phyloP scores from a whole-genome alignment of 2,329 filamentous ascomycete genomes.

The Colletotrichum lentis region DNA sequence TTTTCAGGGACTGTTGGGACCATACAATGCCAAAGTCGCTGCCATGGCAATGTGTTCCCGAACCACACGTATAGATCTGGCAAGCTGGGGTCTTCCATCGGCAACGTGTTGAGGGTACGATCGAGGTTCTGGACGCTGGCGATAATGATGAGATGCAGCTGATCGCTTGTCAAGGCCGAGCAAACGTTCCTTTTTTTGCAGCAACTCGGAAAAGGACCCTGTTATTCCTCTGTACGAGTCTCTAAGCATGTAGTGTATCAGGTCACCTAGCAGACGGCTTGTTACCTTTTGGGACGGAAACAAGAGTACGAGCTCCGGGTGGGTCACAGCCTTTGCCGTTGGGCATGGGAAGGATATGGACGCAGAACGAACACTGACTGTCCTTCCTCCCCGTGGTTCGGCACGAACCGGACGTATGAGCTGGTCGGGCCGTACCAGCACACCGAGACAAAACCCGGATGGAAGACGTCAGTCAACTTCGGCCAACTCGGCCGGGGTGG shows the following conservation, averaged over 20 bases:
- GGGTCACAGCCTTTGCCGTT: constrained; percentile 53
- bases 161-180: constrained; percentile 41
- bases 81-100: constrained; percentile 41
- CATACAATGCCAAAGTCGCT: constrained; percentile 51
- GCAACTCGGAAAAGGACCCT: not conserved
- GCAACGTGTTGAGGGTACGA: constrained; percentile 38
- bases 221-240: constrained; percentile 42
- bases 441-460: not conserved
- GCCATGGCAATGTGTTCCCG: constrained; percentile 50
- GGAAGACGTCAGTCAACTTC: constrained; percentile 21
- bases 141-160: constrained; percentile 43
- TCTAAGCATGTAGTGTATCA: constrained; percentile 50
- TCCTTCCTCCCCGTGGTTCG: not conserved
- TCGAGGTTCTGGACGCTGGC: constrained; percentile 45
- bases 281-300: too few relatives aligned
- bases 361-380: constrained; percentile 36
- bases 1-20: constrained; percentile 52
- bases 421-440: not conserved
- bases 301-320: constrained; percentile 50
- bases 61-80: constrained; percentile 51
- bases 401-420: too few relatives aligned
- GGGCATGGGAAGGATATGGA: constrained; percentile 56
- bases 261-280: constrained; percentile 51
- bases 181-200: constrained; percentile 41
- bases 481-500: constrained; percentile 15